Conservation (phyloP, 2,329 filamentous ascomycete genomes). For the Phialocephala subalpina region DNA sequence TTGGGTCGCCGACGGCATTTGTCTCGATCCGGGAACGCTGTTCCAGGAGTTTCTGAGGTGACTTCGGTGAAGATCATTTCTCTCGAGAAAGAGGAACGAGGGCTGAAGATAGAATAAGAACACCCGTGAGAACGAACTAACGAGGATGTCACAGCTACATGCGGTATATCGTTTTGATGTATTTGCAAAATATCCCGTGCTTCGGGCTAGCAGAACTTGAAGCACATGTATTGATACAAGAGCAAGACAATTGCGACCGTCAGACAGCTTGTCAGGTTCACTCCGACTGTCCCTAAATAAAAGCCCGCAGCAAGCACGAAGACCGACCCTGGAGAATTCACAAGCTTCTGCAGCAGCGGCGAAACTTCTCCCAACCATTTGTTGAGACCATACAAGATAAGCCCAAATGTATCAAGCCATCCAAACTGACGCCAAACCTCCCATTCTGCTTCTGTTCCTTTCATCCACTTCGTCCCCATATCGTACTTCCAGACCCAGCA, state of each 20-base stretch:
- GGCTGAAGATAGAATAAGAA: too few species aligned
- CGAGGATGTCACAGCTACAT: too few species aligned
- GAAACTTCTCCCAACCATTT: slow-evolving; percentile 4
- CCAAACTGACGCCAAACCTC: slow-evolving; percentile 12
- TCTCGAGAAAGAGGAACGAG: too few species aligned
- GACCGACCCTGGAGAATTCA: neutral
- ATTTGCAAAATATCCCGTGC: neutral
- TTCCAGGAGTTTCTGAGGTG: too few species aligned
- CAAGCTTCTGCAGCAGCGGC: slow-evolving; percentile 4
- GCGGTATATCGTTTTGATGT: neutral
- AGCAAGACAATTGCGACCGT: neutral
- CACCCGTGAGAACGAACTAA: too few species aligned
- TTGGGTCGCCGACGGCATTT: too few species aligned
- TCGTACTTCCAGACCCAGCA: slow-evolving; percentile 18
- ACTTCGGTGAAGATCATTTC: too few species aligned
- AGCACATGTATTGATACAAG: neutral
- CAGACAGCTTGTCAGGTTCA: slow-evolving; percentile 3
- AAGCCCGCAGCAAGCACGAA: neutral
- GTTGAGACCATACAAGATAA: slow-evolving; percentile 2
- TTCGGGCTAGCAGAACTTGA: neutral
- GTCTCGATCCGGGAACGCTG: too few species aligned
- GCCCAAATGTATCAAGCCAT: slow-evolving; percentile 6
- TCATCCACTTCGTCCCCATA: slow-evolving; percentile 8
- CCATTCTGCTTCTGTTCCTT: slow-evolving; percentile 14
- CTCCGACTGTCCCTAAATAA: slow-evolving; percentile 2